These are phyloP conservation scores for Aurantiochytrium sp. DNA, from an alignment of 108 stramenopile genomes.

Conservation along the genomic window DNA sequence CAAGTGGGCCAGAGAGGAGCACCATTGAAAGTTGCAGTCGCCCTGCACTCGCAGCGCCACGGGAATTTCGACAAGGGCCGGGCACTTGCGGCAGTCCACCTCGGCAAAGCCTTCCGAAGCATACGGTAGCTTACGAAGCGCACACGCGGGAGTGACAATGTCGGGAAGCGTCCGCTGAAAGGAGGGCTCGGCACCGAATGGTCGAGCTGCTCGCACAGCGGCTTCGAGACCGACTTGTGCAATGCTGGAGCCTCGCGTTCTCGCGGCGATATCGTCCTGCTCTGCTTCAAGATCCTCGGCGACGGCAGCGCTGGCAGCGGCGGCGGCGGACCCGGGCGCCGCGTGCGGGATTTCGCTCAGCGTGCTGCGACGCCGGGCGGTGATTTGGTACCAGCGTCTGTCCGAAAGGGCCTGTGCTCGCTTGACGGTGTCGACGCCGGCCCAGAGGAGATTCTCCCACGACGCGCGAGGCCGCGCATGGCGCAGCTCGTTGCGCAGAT, in stretches of 20 bases:
- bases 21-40: neutral
- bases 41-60: neutral
- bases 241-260: too few relatives aligned
- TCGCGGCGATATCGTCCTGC: too few relatives aligned
- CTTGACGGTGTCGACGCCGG: neutral
- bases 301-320: too few relatives aligned
- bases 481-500: neutral
- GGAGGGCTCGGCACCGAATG: too few relatives aligned
- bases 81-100: neutral
- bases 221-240: too few relatives aligned
- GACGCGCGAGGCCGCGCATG: neutral
- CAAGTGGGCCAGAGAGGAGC: neutral
- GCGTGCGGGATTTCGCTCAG: neutral
- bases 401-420: neutral
- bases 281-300: too few relatives aligned
- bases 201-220: too few relatives aligned
- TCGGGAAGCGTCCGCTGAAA: neutral
- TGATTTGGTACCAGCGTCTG: neutral
- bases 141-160: neutral
- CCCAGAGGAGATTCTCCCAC: neutral
- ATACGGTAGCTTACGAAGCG: neutral
- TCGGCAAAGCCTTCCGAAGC: neutral
- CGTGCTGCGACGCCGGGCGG: neutral
- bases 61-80: neutral
- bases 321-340: too few relatives aligned